Base-by-base conservation (phyloP, 208 protist species). In the Wallacemonas sp. region DNA sequence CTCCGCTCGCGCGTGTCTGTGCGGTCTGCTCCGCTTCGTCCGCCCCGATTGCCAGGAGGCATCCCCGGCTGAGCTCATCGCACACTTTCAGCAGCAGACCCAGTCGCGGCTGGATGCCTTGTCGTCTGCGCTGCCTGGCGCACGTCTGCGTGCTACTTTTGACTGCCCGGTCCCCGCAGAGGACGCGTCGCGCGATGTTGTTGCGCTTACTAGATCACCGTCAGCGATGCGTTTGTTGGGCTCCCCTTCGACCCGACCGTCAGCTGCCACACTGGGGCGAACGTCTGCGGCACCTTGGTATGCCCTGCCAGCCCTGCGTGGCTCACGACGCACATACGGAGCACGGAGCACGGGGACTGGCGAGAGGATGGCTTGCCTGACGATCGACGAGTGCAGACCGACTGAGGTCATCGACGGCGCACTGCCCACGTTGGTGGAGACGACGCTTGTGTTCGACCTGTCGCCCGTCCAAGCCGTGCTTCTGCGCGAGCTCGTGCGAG, bases 391-490 rank as follows among this genome's bases (percentile, higher is more conserved):
- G 32, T 58, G 52, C 29, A 41, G 9, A 1, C 52, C 52, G 14
- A 29, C 12, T 8, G 52, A 33, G 32, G 17, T 58, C 16, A 4
- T 12, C 16, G n/a, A 3, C 29, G 43, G 11, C 3, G 39, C 17
- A 17, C 66, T 64, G 1, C 66, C 66, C 8, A 14, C 3, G 12
- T 16, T 72, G n/a, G 33, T 72, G n/a, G 66, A 72, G 57, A 56
- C 55, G 44, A 65, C 56, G 2, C 19, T 72, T 2, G 47, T 72
- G 27, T 43, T 72, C 26, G 57, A 60, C 46, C 17, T 72, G 11
- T 72, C 66, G 4, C 43, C 54, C 6, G 39, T 57, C 3, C 66
- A 72, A 26, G 16, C 12, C 11, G 47, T 14, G 2, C 16, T 63
- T 29, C 46, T 72, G 21, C 66, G 66, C 23, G 66, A 57, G 44